phyloP scores from a whole-genome alignment of 768 basidiomycete species.

The Lactarius akahatsu region DNA sequence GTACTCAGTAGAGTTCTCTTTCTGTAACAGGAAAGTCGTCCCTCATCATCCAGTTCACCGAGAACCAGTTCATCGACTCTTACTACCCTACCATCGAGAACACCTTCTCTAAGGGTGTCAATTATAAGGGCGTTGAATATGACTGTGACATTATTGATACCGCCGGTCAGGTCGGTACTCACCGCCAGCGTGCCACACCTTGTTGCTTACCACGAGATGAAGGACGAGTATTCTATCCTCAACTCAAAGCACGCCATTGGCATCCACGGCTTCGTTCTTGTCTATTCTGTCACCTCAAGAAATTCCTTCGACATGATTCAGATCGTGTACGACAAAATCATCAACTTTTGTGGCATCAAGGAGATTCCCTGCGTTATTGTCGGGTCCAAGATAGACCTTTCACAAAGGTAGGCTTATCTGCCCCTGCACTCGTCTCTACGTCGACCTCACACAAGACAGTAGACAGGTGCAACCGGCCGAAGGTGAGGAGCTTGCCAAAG shows the following conservation, averaged over 20 bases:
- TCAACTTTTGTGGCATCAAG: constrained; percentile 79
- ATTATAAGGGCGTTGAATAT: constrained; percentile 86
- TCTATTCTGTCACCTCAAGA: constrained; percentile 88
- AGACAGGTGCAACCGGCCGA: constrained; percentile 77
- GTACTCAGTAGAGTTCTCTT: constrained; percentile 9
- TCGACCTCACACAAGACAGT: constrained; percentile 34
- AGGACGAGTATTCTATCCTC: constrained; percentile 97
- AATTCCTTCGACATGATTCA: constrained; percentile 95
- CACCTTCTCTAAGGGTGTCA: constrained; percentile 81
- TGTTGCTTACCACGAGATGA: constrained; percentile 15
- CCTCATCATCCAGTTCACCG: constrained; percentile 88
- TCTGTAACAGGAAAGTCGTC: constrained; percentile 82
- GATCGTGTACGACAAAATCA: constrained; percentile 90
- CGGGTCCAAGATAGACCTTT: constrained; percentile 87
- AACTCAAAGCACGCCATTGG: constrained; percentile 94
- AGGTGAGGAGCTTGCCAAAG: constrained; percentile 70
- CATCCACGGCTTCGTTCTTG: constrained; percentile 95
- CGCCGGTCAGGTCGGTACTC: constrained; percentile 79
- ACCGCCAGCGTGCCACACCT: constrained; percentile 14
- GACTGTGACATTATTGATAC: constrained; percentile 98
- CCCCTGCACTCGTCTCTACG: constrained; percentile 8
- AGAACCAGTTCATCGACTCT: constrained; percentile 85
- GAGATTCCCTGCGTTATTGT: constrained; percentile 93
- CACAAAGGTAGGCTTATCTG: constrained; percentile 56
- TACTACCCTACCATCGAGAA: constrained; percentile 97